phyloP scores from a whole-genome alignment of 2,329 filamentous ascomycete species.

The Cladobotryum mycophilum region DNA sequence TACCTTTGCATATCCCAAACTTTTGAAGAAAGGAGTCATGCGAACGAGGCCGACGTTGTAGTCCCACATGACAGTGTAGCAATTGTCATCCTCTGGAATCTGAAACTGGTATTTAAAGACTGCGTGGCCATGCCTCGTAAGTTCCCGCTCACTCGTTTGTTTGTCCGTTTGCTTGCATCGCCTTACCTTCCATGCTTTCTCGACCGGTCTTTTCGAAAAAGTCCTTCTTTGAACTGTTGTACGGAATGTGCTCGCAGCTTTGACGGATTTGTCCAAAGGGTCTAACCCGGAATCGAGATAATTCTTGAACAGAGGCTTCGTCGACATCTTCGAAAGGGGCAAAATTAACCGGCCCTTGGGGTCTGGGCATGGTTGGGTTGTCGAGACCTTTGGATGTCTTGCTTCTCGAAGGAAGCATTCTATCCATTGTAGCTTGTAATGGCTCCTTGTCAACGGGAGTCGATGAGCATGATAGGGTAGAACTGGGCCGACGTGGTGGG shows the following conservation, averaged over 20 bases:
- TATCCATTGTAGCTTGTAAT: not conserved
- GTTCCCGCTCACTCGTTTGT: too few relatives aligned
- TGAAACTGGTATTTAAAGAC: constrained; percentile 82
- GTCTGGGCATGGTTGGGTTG: constrained; percentile 46
- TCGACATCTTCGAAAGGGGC: constrained; percentile 65
- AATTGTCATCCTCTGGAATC: constrained; percentile 57
- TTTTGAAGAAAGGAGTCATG: constrained; percentile 93
- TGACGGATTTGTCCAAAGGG: constrained; percentile 58
- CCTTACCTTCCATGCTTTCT: constrained; percentile 78
- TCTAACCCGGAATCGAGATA: constrained; percentile 58
- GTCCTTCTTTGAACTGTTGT: constrained; percentile 88
- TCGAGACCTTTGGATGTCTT: constrained; percentile 38
- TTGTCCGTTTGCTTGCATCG: too few relatives aligned
- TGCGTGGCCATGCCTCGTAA: constrained; percentile 26
- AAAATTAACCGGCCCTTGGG: constrained; percentile 65
- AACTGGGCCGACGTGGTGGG: constrained; percentile 33
- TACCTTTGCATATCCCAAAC: constrained; percentile 81
- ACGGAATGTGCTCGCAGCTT: constrained; percentile 74
- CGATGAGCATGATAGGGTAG: constrained; percentile 12
- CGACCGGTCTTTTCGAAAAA: constrained; percentile 82
- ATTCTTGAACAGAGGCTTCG: constrained; percentile 47
- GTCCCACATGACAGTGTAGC: constrained; percentile 88
- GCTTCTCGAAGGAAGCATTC: not conserved
- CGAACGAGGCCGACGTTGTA: constrained; percentile 91
- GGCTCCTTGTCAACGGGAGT: constrained; percentile 20